Conservation (phyloP, 2,329 filamentous ascomycete species). For the Monosporascus sp. region DNA sequence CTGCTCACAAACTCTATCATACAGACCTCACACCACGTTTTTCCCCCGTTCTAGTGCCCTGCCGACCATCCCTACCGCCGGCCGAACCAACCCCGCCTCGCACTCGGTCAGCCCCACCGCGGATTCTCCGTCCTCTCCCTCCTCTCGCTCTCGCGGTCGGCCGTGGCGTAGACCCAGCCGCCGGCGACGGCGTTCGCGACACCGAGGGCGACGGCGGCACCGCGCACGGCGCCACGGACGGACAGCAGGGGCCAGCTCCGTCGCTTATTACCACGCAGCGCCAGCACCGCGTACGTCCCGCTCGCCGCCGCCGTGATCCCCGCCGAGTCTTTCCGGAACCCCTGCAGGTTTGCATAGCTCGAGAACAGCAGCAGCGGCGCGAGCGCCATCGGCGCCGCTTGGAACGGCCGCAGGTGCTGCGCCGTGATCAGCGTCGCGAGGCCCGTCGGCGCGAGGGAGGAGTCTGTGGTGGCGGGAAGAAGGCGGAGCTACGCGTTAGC, state of each 20-base stretch:
- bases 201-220: slow-evolving; percentile 45
- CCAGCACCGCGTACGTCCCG: slow-evolving; percentile 52
- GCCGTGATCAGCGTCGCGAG: slow-evolving; percentile 53
- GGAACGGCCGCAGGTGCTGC: slow-evolving; percentile 51
- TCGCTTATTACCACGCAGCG: slow-evolving; percentile 33
- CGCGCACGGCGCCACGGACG: slow-evolving; percentile 46
- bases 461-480: slow-evolving; percentile 33
- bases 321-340: slow-evolving; percentile 52
- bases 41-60: not conserved
- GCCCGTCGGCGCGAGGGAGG: slow-evolving; percentile 48
- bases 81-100: too few species aligned
- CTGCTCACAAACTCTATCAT: not conserved
- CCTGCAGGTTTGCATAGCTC: slow-evolving; percentile 56
- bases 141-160: slow-evolving; percentile 46
- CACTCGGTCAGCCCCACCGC: slow-evolving; percentile 40
- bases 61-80: not conserved
- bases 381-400: slow-evolving; percentile 45
- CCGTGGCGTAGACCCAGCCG: slow-evolving; percentile 47
- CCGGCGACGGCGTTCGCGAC: slow-evolving; percentile 44
- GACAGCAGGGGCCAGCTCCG: slow-evolving; percentile 28
- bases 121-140: slow-evolving; percentile 44
- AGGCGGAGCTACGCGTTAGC: not conserved
- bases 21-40: not conserved
- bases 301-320: slow-evolving; percentile 53
- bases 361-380: slow-evolving; percentile 50